phyloP scores from a whole-genome alignment of 441 rosid species.

The Hura crepitans region DNA sequence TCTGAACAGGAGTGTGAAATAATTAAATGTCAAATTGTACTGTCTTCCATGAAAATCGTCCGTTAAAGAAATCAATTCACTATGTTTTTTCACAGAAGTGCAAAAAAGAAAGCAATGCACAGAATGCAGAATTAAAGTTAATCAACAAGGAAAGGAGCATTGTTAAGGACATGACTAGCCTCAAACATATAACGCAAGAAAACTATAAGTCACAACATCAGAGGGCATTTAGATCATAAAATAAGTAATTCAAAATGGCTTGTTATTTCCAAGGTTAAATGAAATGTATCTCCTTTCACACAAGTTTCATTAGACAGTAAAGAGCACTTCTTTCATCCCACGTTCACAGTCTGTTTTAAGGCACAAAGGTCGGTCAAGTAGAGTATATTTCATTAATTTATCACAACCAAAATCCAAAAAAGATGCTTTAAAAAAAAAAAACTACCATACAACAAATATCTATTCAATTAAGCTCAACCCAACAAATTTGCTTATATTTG shows the following conservation, averaged over 20 bases:
- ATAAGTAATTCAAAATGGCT: not conserved
- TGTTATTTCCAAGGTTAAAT: conserved; percentile 7
- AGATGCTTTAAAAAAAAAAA: too few species aligned
- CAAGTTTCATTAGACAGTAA: not conserved
- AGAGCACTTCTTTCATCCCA: not conserved
- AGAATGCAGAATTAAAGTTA: not conserved
- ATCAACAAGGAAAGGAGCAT: not conserved
- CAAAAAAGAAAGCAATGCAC: not conserved
- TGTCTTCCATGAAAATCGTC: not conserved
- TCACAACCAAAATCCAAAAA: not conserved
- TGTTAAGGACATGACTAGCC: not conserved
- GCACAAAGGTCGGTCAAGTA: not conserved
- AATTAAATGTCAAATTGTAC: conserved; percentile 11
- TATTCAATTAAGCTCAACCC: conserved; percentile 3
- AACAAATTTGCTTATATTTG: not conserved
- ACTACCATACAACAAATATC: not conserved
- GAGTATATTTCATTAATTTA: not conserved
- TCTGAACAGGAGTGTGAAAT: conserved; percentile 41
- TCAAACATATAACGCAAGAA: conserved; percentile 7
- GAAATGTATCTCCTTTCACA: not conserved
- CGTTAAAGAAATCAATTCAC: conserved; percentile 7
- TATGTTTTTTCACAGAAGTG: conserved; percentile 4
- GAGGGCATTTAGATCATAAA: not conserved
- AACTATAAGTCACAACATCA: conserved; percentile 7
- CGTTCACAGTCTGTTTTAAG: not conserved